phyloP scores from a whole-genome alignment of 495 filamentous ascomycete genomes.

The Penicillium ucsense region DNA sequence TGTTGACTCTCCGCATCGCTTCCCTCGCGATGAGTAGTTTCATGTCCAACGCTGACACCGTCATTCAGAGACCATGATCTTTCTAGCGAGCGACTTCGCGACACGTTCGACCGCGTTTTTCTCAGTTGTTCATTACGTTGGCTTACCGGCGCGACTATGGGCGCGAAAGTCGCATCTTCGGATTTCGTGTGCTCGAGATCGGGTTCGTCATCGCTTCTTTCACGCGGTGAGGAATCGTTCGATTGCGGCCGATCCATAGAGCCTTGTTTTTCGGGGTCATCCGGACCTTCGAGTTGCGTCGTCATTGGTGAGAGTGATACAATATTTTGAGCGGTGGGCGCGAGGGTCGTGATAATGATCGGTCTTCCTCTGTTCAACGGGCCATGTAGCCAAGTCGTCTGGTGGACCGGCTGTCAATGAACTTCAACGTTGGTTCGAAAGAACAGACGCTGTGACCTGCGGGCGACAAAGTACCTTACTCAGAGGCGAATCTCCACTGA shows the following conservation, averaged over 20 bases:
- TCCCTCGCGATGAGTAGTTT: slow-evolving; percentile 15
- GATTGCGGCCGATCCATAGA: slow-evolving; percentile 1
- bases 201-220: slow-evolving; percentile 6
- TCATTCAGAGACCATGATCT: slow-evolving; percentile 52
- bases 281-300: background rate
- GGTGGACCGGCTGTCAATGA: background rate
- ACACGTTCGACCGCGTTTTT: slow-evolving; percentile 14
- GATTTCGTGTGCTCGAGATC: slow-evolving; percentile 7
- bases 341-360: no score
- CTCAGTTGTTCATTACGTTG: slow-evolving; percentile 8
- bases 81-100: slow-evolving; percentile 17
- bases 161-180: slow-evolving; percentile 17
- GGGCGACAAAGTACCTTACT: no score
- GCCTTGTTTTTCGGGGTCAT: slow-evolving; percentile 2
- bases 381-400: background rate
- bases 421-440: background rate
- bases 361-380: background rate
- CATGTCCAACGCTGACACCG: slow-evolving; percentile 40
- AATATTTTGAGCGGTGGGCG: no score
- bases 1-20: slow-evolving; percentile 10
- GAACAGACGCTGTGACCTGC: no score
- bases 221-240: background rate
- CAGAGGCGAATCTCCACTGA: no score
- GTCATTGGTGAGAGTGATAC: background rate
- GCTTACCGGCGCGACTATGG: slow-evolving; percentile 11